Evolutionary conservation across 139 green algal species (phyloP).

Genomic region (Chlorella sp.): DNA sequence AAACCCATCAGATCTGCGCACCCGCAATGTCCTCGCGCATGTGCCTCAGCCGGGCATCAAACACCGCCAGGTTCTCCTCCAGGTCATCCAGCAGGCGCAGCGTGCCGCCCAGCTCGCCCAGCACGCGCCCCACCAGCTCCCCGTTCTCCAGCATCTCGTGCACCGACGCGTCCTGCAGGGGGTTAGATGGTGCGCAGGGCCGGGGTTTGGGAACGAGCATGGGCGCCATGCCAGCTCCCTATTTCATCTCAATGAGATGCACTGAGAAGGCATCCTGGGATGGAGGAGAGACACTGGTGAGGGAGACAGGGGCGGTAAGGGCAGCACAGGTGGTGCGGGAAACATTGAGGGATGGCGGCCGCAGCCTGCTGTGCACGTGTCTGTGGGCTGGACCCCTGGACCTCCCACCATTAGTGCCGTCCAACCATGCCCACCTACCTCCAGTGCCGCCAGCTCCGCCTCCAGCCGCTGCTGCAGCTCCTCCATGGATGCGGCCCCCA

Average conservation of each 20-base stretch:
- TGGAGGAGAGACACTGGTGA: no score
- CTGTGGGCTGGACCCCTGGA: no score
- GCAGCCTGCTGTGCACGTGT: no score
- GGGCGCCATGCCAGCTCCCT: neutral
- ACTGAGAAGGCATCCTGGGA: no score
- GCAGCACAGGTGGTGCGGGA: no score
- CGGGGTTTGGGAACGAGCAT: neutral
- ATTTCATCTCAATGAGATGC: neutral
- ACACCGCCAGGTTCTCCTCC: conserved; percentile 55
- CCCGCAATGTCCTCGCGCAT: conserved; percentile 51
- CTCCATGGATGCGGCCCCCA: conserved; percentile 53
- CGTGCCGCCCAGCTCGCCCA: conserved; percentile 37
- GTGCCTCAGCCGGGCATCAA: conserved; percentile 58
- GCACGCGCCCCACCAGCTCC: conserved; percentile 28
- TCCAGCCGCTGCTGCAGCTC: conserved; percentile 52
- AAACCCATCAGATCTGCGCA: neutral
- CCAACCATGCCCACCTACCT: conserved; percentile 25
- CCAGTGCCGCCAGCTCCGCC: conserved; percentile 53
- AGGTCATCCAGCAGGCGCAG: conserved; percentile 58
- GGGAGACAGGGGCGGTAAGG: no score
- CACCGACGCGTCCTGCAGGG: conserved; percentile 50
- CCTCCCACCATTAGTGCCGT: no score
- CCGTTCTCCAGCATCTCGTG: conserved; percentile 59
- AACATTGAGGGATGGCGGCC: no score
- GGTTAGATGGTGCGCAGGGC: no score